Evolutionary conservation across 169 alveolate genomes (phyloP).

Genomic region (Neospora caninum): DNA sequence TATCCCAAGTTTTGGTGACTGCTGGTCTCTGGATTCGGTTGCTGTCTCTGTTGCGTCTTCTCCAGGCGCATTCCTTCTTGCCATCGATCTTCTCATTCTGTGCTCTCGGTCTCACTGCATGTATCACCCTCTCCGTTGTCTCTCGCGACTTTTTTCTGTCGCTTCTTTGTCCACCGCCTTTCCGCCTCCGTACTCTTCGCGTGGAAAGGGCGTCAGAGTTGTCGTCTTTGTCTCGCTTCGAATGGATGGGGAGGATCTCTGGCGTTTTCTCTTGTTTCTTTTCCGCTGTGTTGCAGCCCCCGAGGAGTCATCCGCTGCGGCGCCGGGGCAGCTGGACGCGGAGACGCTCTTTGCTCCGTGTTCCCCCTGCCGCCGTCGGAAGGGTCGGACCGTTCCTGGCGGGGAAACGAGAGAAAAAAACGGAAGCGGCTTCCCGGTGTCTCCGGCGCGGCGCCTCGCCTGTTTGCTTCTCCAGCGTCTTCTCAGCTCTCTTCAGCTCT

Average conservation of each 20-base stretch:
- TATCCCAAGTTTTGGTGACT: too few relatives aligned
- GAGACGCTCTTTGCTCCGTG: not conserved
- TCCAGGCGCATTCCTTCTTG: not conserved
- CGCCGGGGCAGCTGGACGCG: not conserved
- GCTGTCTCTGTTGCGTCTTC: not conserved
- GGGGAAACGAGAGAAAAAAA: not conserved
- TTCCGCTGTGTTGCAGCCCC: not conserved
- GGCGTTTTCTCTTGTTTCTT: not conserved
- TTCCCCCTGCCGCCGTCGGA: not conserved
- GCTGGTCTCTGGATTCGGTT: not conserved
- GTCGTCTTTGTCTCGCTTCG: not conserved
- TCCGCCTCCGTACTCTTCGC: too few relatives aligned
- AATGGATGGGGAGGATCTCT: too few relatives aligned
- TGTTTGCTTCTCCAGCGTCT: not conserved
- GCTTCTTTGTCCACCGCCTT: not conserved
- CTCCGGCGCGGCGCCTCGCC: not conserved
- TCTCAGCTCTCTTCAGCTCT: not conserved
- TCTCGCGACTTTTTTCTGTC: not conserved
- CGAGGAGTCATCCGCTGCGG: slow-evolving; percentile 23
- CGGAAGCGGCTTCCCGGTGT: not conserved
- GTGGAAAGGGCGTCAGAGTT: too few relatives aligned
- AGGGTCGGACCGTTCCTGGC: not conserved
- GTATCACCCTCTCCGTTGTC: not conserved
- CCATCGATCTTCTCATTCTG: not conserved
- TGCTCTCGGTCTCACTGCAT: too few relatives aligned